Evolutionary conservation across 1,284 basidiomycete species (phyloP), one percentile per base, ranked within the genome.

Genomic region (Malassezia arunalokei): DNA sequence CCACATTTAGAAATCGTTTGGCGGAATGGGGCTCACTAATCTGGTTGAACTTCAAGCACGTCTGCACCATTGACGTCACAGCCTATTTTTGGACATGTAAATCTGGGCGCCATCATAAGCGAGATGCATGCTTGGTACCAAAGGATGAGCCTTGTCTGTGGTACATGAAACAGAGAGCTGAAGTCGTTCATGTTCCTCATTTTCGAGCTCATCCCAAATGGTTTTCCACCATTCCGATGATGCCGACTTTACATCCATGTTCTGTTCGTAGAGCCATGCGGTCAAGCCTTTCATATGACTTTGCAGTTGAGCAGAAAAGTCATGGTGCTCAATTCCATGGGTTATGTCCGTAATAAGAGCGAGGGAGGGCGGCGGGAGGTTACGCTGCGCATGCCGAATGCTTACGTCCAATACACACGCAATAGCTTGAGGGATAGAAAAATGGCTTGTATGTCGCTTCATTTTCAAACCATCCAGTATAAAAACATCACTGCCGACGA

Each of bases 401-500:
- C 40, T 12, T 5, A 55, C 31, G 15, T 41, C 40, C 17, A 55
- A 30, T 5, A 38, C 11, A 41, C 54, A 63, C 6, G 54, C 53
- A 12, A 69, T 54, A 0, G 68, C 68, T 37, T 70, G 68, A 12
- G 63, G 43, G n/a, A 69, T 59, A 14, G 63, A 65, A 38, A 62
- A 70, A 47, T 70, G 68, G 3, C 59, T 62, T 6, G 59, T 52
- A 40, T 70, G 68, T 0, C 64, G 59, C 27, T 57, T 49, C 58
- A 65, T 64, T 50, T 63, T 69, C 37, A 70, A 59, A 1, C 62
- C 63, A 31, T 70, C 68, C 44, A 70, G 57, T 6, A 69, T 59
- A n/a, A 69, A 41, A 2, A 57, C 47, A 15, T 63, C 48, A 20
- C 62, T 60, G 27, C 68, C 66, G 4, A 41, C 42, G 45, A 70